These are phyloP conservation scores for Nitzschia putrida DNA, from an alignment of 108 stramenopile genomes.

Conservation along the genomic window DNA sequence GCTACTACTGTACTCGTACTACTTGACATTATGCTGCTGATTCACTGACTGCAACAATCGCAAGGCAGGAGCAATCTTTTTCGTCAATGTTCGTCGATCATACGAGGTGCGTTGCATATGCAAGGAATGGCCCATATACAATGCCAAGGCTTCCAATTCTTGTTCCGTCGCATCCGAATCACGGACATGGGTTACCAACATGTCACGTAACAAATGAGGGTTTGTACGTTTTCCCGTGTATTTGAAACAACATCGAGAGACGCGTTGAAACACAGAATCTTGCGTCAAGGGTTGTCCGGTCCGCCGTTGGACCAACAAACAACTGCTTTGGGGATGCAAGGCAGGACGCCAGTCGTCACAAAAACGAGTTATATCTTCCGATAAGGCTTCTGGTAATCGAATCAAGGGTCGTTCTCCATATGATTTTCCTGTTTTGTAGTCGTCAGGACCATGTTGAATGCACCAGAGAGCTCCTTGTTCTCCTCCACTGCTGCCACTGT, in stretches of 20 bases:
- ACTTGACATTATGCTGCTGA: neutral
- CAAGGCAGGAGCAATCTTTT: slow-evolving; percentile 82
- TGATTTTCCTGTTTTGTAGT: slow-evolving; percentile 83
- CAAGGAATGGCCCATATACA: slow-evolving; percentile 87
- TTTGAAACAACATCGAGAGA: slow-evolving; percentile 69
- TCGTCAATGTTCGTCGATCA: slow-evolving; percentile 75
- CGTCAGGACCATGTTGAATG: slow-evolving; percentile 74
- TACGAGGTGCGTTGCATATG: slow-evolving; percentile 85
- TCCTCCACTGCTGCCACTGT: neutral
- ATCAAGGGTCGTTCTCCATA: slow-evolving; percentile 83
- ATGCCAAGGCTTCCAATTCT: slow-evolving; percentile 80
- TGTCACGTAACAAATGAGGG: slow-evolving; percentile 80
- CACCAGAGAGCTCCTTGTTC: slow-evolving; percentile 42
- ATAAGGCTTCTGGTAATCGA: slow-evolving; percentile 54
- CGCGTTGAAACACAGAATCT: slow-evolving; percentile 74
- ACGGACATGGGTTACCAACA: slow-evolving; percentile 85
- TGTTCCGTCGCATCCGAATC: slow-evolving; percentile 81
- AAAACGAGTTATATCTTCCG: slow-evolving; percentile 75
- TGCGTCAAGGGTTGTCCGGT: slow-evolving; percentile 76
- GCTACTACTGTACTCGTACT: too few species aligned
- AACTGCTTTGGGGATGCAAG: slow-evolving; percentile 49
- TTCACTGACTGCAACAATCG: slow-evolving; percentile 65
- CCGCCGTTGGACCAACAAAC: slow-evolving; percentile 66
- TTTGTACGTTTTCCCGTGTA: slow-evolving; percentile 80
- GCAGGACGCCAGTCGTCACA: slow-evolving; percentile 65